Evolutionary conservation across 176 grass and related monocot genomes (phyloP).

Genomic region (Avena atlantica): DNA sequence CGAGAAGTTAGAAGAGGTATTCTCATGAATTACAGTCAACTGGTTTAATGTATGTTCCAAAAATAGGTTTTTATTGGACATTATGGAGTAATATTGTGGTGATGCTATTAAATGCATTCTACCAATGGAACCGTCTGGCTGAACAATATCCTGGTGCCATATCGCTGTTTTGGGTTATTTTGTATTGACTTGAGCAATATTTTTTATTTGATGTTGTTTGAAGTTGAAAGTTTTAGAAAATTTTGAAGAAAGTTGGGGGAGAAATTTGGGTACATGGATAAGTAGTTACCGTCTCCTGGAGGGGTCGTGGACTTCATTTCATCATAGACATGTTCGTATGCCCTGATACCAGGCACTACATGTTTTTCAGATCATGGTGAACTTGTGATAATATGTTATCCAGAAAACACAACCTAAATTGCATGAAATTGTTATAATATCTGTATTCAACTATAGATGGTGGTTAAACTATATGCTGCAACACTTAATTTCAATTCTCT

Average conservation of each 20-base stretch:
- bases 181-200: not conserved
- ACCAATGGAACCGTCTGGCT: not conserved
- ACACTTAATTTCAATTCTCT: constrained; percentile 7
- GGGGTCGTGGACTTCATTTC: not conserved
- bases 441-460: not conserved
- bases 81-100: not conserved
- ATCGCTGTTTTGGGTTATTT: not conserved
- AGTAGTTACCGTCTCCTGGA: not conserved
- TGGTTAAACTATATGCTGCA: not conserved
- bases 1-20: constrained; percentile 93
- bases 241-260: not conserved
- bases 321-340: not conserved
- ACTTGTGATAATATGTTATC: not conserved
- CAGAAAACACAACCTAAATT: not conserved
- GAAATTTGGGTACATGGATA: not conserved
- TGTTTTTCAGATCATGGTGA: not conserved
- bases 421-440: not conserved
- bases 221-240: not conserved
- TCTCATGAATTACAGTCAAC: not conserved
- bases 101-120: not conserved
- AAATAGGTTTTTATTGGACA: not conserved
- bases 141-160: not conserved
- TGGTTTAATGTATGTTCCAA: not conserved
- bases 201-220: not conserved
- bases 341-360: not conserved